Percentiles rank a stretch among this genome's conserved stretches.
These are phyloP conservation scores for Morella rubra DNA, from an alignment of 306 rosid species.

Conservation along the genomic window DNA sequence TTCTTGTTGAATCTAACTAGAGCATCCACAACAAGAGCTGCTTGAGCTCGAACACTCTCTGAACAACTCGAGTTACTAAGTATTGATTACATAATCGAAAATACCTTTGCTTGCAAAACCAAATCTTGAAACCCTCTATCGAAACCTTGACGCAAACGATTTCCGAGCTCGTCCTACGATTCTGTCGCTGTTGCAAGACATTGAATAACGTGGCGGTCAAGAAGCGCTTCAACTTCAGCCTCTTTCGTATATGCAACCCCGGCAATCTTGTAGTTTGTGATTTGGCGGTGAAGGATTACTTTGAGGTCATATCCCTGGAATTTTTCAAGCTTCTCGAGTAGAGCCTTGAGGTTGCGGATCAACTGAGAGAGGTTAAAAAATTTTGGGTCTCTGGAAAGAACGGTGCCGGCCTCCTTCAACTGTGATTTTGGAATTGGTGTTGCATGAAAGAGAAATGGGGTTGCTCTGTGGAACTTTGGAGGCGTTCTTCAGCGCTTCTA, in stretches of 20 bases:
- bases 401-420: slow-evolving; percentile 37
- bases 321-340: slow-evolving; percentile 21
- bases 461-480: too few species aligned
- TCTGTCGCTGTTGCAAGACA: slow-evolving; percentile 30
- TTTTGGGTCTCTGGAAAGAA: slow-evolving; percentile 38
- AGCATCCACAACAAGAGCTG: slow-evolving; percentile 40
- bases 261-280: slow-evolving; percentile 37
- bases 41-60: slow-evolving; percentile 42
- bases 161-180: slow-evolving; percentile 24
- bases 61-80: slow-evolving; percentile 31
- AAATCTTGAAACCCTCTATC: slow-evolving; percentile 46
- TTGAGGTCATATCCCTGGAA: slow-evolving; percentile 15
- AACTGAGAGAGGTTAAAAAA: slow-evolving; percentile 28
- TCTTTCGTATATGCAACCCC: slow-evolving; percentile 22
- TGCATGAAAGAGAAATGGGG: slow-evolving; percentile 22
- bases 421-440: slow-evolving; percentile 32
- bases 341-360: slow-evolving; percentile 31
- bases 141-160: slow-evolving; percentile 45
- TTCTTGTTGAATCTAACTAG: slow-evolving; percentile 58
- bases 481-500: too few species aligned
- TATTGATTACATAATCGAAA: slow-evolving; percentile 34
- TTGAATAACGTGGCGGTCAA: slow-evolving; percentile 27
- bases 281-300: slow-evolving; percentile 34
- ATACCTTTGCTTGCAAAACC: slow-evolving; percentile 38
- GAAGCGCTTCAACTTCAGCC: slow-evolving; percentile 30